Evolutionary conservation across 2,329 filamentous ascomycete genomes (phyloP), one percentile per base, ranked within the genome.

Genomic region (Ophiocordyceps camponoti-rufipedis): DNA sequence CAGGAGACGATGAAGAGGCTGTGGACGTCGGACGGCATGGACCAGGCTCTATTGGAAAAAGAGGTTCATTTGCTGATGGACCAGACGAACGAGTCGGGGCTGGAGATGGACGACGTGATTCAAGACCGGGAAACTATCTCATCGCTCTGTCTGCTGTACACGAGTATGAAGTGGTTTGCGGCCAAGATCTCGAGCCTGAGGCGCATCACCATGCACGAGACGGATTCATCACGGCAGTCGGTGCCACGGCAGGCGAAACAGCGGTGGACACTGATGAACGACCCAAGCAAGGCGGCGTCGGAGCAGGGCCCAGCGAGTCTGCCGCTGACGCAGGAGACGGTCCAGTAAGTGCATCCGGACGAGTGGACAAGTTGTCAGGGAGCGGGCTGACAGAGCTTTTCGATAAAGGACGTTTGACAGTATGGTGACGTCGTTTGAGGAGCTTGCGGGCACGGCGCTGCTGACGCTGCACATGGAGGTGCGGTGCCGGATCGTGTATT

Each of bases 151-250:
- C 73, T 95, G 38, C 69, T 98, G 33, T 93, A 94, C 61, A 95
- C 88, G 44, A 95, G 88, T 66, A 94, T 96, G 86, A 91, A 93
- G 68, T 98, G 91, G 91, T 75, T 98, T 33, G 80, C 84, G 18
- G 81, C 81, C 53, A 91, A 89, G 63, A 78, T 94, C 40, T 68
- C 72, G n/a, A 72, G 84, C 47, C 70, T 98, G 45, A 77, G 91
- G 40, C 80, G 89, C 56, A 86, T 95, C 55, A 89, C 85, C 18
- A 70, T 74, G 45, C 78, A 82, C 49, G 78, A 84, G 42, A 74
- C 76, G 35, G 78, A 86, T 60, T 78, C 77, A 31, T 73, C 78
- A 51, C 64, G 70, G 40, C 70, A 70, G 35, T 69, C 65, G 32
- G 54, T 75, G 43, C 63, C 70, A 13, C 70, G 69, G 49, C 60